A percentile compares a stretch with the other conserved stretches of the same genome.
These are phyloP conservation scores for Cystobasidium slooffiae DNA, from an alignment of 1,284 basidiomycete genomes.

Conservation along the genomic window DNA sequence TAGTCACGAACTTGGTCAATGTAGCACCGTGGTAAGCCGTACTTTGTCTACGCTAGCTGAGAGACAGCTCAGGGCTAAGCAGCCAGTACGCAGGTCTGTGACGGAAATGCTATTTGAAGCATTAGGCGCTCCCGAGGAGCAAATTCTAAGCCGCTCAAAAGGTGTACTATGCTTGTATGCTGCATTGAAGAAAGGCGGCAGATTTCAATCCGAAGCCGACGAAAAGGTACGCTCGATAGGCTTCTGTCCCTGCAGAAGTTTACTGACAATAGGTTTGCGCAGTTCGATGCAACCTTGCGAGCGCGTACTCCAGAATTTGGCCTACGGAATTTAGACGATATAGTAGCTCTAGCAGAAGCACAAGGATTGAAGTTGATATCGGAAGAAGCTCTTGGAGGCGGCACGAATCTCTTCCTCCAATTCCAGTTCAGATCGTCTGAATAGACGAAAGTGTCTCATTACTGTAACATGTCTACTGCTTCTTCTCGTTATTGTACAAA, in stretches of 20 bases:
- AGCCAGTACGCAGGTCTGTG: slow-evolving; percentile 11
- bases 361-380: slow-evolving; percentile 29
- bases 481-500: slow-evolving; percentile 39
- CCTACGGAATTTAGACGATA: slow-evolving; percentile 36
- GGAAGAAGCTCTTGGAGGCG: slow-evolving; percentile 34
- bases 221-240: slow-evolving; percentile 21
- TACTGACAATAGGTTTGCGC: background rate
- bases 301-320: slow-evolving; percentile 32
- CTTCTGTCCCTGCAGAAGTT: background rate
- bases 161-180: slow-evolving; percentile 30
- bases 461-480: background rate
- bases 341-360: slow-evolving; percentile 15
- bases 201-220: slow-evolving; percentile 33
- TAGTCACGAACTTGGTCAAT: slow-evolving; percentile 37
- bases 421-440: slow-evolving; percentile 22
- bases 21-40: slow-evolving; percentile 39
- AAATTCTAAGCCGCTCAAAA: slow-evolving; percentile 4
- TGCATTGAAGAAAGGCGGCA: slow-evolving; percentile 23
- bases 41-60: background rate
- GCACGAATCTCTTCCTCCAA: slow-evolving; percentile 37
- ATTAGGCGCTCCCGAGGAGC: background rate
- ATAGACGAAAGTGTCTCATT: background rate
- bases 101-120: slow-evolving; percentile 25
- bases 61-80: background rate
- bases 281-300: slow-evolving; percentile 29